Evolutionary conservation across 192 early-diverging fungal species (phyloP), one percentile per base, ranked within the genome.

Genomic region (Borealophlyctis nickersoniae): DNA sequence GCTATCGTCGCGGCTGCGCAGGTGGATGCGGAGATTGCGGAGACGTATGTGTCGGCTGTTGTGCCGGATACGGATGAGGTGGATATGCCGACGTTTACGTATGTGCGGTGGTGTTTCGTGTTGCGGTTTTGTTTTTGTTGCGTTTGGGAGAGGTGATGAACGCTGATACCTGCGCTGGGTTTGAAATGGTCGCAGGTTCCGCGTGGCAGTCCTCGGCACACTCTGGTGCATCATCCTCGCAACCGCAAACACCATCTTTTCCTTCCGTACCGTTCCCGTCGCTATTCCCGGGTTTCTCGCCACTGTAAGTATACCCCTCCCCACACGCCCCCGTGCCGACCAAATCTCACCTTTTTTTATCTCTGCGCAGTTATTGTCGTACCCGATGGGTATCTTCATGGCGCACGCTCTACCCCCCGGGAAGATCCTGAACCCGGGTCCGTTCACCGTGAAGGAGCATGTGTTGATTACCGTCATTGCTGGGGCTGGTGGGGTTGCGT

Each of bases 381-480:
- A 45, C 39, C 39, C 39, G 19, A 45, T 45, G 39, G 39, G 39
- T 13, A 7, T 45, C 7, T 45, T 45, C 39, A 45, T 45, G 39
- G 39, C 19, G 39, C 19, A 13, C 9, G 39, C 39, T 45, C 19
- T 45, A 19, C 39, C 39, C 9, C 89, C 89, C 35, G 70, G 71
- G 22, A 75, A 67, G 36, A 65, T 51, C 19, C 79, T 92, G 32
- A 95, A 95, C 62, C 88, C 89, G 0, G 93, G 93, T 0, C 92
- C 88, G 16, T 95, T 94, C 77, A 86, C 79, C 62, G 85, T 92
- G 65, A 96, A 96, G 71, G 94, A 93, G 62, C 90, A 93, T 66
- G 91, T 88, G 1, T 76, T 96, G 19, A 89, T 92, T 30, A 85
- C 84, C 19, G 80, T 93, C 52, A 87, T 92, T 36, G 85, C 83